Conservation (phyloP, 257 asterid genomes). For the Solanum virginianum region DNA sequence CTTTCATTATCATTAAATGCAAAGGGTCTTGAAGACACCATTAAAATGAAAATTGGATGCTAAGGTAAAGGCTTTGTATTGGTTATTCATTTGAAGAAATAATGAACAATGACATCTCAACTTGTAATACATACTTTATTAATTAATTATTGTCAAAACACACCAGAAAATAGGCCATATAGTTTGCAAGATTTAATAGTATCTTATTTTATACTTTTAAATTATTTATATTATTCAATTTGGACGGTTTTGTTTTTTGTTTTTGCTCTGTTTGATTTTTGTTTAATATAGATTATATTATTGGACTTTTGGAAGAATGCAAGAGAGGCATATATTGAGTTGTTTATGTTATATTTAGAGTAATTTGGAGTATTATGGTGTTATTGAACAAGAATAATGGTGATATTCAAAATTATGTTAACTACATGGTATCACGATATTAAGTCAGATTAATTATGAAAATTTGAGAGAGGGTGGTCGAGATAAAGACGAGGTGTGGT, state of each 20-base stretch:
- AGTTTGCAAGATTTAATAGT: not conserved
- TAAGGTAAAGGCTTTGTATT: not conserved
- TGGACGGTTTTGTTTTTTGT: not conserved
- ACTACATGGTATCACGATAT: not conserved
- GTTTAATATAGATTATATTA: not conserved
- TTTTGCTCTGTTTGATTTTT: not conserved
- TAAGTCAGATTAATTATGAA: not conserved
- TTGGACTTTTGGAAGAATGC: not conserved
- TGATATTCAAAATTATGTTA: not conserved
- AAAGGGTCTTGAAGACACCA: too few species aligned
- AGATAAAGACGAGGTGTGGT: not conserved
- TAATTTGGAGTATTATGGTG: not conserved
- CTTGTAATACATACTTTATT: not conserved
- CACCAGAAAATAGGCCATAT: not conserved
- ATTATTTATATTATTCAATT: not conserved
- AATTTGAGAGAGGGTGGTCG: not conserved
- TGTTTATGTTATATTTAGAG: not conserved
- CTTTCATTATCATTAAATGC: too few species aligned
- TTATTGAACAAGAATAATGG: too few species aligned
- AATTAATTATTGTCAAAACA: not conserved
- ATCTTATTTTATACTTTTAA: not conserved
- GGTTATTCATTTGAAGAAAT: not conserved
- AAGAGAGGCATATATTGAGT: not conserved
- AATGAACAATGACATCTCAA: not conserved
- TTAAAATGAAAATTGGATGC: too few species aligned